These are phyloP conservation scores for Talaromyces ruber DNA, from an alignment of 495 filamentous ascomycete genomes.

Conservation along the genomic window DNA sequence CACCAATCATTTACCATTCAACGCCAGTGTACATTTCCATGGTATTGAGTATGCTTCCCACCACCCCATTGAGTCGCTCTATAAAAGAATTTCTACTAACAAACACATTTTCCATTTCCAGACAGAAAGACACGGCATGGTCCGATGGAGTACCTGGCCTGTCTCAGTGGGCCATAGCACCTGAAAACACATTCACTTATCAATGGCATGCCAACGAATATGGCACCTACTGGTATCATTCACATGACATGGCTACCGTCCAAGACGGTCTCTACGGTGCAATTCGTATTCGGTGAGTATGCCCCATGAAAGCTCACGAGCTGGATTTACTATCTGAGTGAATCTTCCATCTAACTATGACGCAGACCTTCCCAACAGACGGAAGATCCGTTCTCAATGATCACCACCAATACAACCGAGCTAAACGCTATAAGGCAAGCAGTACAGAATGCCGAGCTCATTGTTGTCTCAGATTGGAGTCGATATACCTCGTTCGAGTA, in stretches of 20 bases:
- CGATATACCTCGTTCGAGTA: conserved; percentile 40
- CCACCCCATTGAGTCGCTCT: not conserved
- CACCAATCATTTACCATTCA: conserved; percentile 18
- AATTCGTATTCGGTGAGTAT: conserved; percentile 24
- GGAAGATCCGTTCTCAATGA: conserved; percentile 35
- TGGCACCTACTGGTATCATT: conserved; percentile 33
- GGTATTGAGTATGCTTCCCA: conserved; percentile 11
- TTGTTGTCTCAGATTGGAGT: conserved; percentile 49
- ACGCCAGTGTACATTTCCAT: conserved; percentile 39
- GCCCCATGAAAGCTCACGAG: not conserved
- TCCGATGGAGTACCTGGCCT: conserved; percentile 45
- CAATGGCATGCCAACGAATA: conserved; percentile 18
- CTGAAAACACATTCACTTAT: conserved; percentile 35
- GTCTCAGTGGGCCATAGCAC: conserved; percentile 33
- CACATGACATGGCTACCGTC: conserved; percentile 37
- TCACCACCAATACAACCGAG: conserved; percentile 27
- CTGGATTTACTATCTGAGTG: not conserved
- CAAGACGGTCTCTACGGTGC: conserved; percentile 46
- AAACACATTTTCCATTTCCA: conserved; percentile 7
- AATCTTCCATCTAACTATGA: not conserved
- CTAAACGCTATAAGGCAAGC: conserved; percentile 37
- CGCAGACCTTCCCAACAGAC: not conserved
- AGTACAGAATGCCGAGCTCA: conserved; percentile 29
- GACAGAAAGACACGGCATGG: conserved; percentile 30
- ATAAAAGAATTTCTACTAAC: not conserved